phyloP scores from a whole-genome alignment of 2,329 filamentous ascomycete genomes.

The Trichoderma endophyticum region DNA sequence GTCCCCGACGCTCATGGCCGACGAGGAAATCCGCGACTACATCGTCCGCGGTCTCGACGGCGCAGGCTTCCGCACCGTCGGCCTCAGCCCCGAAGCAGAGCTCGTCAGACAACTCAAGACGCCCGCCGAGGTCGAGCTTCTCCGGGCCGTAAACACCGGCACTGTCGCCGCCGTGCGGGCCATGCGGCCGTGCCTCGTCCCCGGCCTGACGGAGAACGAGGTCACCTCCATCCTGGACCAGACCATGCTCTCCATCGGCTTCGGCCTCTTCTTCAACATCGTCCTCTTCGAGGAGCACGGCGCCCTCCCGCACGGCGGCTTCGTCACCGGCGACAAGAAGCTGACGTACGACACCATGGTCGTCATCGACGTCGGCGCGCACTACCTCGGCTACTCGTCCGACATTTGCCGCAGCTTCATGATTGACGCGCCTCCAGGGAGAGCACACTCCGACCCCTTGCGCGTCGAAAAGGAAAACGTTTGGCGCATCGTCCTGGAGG shows the following conservation, averaged over 20 bases:
- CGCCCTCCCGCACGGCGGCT: conserved; percentile 52
- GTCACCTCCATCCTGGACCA: conserved; percentile 55
- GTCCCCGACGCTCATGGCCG: conserved; percentile 53
- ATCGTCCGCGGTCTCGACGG: conserved; percentile 54
- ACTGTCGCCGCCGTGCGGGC: conserved; percentile 59
- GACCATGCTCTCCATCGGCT: conserved; percentile 50
- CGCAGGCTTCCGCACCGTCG: conserved; percentile 55
- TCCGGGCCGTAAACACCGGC: conserved; percentile 61
- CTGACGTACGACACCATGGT: conserved; percentile 11
- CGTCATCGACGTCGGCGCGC: conserved; percentile 62
- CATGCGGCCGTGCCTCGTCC: conserved; percentile 53
- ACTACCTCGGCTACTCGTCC: conserved; percentile 60
- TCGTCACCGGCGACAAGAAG: conserved; percentile 38
- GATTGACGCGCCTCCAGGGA: conserved; percentile 40
- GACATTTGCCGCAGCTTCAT: conserved; percentile 64
- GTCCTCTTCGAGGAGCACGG: conserved; percentile 59
- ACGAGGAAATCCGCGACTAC: conserved; percentile 63
- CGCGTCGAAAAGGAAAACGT: conserved; percentile 52
- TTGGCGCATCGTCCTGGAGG: conserved; percentile 61
- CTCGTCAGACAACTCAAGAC: conserved; percentile 58
- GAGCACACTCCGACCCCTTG: conserved; percentile 28
- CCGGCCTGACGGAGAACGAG: conserved; percentile 56
- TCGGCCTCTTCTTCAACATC: conserved; percentile 57
- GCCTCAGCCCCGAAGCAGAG: conserved; percentile 53
- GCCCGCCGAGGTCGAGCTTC: conserved; percentile 51